Conservation (phyloP, 805 yeast genomes). For the Sugiyamaella marilandica region DNA sequence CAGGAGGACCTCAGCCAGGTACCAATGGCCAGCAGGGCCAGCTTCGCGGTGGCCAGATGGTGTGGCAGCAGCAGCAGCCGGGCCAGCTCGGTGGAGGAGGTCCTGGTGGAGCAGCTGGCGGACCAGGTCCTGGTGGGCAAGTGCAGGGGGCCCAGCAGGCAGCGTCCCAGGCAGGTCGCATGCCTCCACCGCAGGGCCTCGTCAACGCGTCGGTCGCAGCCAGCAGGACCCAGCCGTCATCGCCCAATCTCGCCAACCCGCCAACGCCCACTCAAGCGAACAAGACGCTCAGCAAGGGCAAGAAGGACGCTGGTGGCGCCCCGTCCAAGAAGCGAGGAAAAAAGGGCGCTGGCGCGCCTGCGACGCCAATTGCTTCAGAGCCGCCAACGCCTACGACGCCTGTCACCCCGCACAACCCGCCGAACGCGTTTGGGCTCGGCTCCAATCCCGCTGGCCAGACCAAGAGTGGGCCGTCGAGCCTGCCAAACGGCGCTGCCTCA, state of each 20-base stretch:
- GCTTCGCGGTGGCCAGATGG: conserved; percentile 8
- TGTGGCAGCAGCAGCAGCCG: conserved; percentile 19
- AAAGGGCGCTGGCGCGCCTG: conserved; percentile 22
- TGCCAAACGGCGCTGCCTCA: conserved; percentile 1
- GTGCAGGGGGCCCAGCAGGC: conserved; percentile 7
- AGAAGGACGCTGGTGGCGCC: conserved; percentile 19
- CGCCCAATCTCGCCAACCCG: conserved; percentile 22
- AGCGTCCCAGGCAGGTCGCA: conserved; percentile 12
- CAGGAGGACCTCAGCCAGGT: conserved; percentile 6
- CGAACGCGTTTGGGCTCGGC: conserved; percentile 14
- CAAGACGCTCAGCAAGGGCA: conserved; percentile 21
- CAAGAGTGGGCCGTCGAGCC: background rate
- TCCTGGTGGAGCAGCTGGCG: background rate
- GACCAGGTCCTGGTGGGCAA: conserved; percentile 5
- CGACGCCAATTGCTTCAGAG: conserved; percentile 32
- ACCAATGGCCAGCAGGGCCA: background rate
- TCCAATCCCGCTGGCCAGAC: conserved; percentile 3
- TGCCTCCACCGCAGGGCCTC: conserved; percentile 27
- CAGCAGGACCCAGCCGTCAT: conserved; percentile 25
- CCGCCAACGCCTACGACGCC: conserved; percentile 44
- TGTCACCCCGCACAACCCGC: conserved; percentile 35
- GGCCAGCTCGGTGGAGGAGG: conserved; percentile 16
- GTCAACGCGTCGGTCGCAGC: conserved; percentile 15
- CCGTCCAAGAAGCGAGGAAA: conserved; percentile 22
- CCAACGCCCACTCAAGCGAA: conserved; percentile 24